A percentile compares a stretch with the other conserved stretches of the same genome.
phyloP scores from a whole-genome alignment of 202 grass and related monocot genomes.

The Musa balbisiana region DNA sequence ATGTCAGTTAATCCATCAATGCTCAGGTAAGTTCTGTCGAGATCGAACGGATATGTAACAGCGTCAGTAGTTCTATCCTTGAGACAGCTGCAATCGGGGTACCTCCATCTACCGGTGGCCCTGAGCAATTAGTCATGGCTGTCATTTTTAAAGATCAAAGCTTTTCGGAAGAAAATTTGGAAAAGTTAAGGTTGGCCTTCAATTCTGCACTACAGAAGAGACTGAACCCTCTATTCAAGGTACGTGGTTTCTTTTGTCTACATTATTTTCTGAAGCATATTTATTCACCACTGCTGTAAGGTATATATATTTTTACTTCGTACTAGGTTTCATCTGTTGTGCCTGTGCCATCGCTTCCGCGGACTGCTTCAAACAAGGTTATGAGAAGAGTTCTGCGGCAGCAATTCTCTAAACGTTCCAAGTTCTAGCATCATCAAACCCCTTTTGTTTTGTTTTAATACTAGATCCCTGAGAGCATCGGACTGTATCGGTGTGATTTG shows the following conservation, averaged over 20 bases:
- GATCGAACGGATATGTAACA: slow-evolving; percentile 86
- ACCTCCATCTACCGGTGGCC: slow-evolving; percentile 71
- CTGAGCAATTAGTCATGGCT: slow-evolving; percentile 74
- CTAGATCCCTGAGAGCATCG: no score
- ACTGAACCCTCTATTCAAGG: slow-evolving; percentile 93
- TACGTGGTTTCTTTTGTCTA: slow-evolving; percentile 11
- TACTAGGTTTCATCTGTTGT: slow-evolving; percentile 28
- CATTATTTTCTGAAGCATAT: slow-evolving; percentile 14
- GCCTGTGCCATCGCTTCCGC: slow-evolving; percentile 52
- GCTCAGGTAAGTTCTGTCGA: slow-evolving; percentile 84
- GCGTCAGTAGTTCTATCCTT: slow-evolving; percentile 50
- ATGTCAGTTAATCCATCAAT: not conserved
- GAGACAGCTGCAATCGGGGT: slow-evolving; percentile 91
- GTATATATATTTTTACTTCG: no score
- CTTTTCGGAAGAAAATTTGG: slow-evolving; percentile 37
- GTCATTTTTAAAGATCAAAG: slow-evolving; percentile 66
- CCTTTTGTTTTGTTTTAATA: no score
- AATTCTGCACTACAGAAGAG: slow-evolving; percentile 77
- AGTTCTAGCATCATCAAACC: slow-evolving; percentile 37
- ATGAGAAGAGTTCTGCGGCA: slow-evolving; percentile 87
- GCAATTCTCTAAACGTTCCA: slow-evolving; percentile 66
- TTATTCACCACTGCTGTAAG: not conserved
- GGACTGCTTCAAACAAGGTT: slow-evolving; percentile 92
- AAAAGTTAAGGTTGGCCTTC: slow-evolving; percentile 56
- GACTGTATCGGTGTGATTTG: no score